These are phyloP conservation scores for Linaria vulgaris DNA, from an alignment of 257 asterid species.

Conservation along the genomic window DNA sequence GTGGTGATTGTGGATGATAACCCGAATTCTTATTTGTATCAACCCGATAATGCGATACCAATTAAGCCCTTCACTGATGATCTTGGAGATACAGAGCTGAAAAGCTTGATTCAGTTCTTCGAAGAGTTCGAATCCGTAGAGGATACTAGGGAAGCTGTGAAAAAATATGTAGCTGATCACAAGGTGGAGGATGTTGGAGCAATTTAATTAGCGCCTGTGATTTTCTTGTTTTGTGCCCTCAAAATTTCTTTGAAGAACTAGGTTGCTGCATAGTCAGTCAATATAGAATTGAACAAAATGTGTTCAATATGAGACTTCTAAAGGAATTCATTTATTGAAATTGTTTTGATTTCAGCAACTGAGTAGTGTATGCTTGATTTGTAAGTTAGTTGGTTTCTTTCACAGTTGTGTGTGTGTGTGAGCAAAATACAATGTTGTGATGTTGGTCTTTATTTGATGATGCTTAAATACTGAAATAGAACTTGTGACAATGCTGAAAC, in stretches of 20 bases:
- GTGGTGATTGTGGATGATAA: constrained; percentile 82
- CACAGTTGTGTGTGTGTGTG: too few species aligned
- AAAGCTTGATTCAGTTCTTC: constrained; percentile 55
- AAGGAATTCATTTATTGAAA: too few species aligned
- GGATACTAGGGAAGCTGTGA: constrained; percentile 68
- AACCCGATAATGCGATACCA: constrained; percentile 76
- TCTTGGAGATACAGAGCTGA: constrained; percentile 65
- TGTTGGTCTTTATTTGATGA: too few species aligned
- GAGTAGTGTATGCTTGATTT: too few species aligned
- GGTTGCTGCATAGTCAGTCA: constrained; percentile 2
- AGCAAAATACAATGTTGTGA: too few species aligned
- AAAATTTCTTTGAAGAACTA: constrained; percentile 1
- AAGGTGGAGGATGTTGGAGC: constrained; percentile 25
- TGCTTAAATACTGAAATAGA: too few species aligned
- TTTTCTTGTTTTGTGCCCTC: not conserved
- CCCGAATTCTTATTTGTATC: constrained; percentile 70
- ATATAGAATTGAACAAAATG: constrained; percentile 33
- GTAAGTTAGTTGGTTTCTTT: too few species aligned
- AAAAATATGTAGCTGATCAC: constrained; percentile 33
- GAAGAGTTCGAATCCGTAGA: constrained; percentile 49
- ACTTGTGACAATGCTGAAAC: too few species aligned
- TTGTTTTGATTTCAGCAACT: too few species aligned
- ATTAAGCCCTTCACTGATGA: constrained; percentile 66
- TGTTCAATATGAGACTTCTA: constrained; percentile 39
- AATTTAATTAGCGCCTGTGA: constrained; percentile 16